These are phyloP conservation scores for Marchantia polymorpha DNA, from an alignment of 225 moss, liverwort and hornwort genomes.

Conservation along the genomic window DNA sequence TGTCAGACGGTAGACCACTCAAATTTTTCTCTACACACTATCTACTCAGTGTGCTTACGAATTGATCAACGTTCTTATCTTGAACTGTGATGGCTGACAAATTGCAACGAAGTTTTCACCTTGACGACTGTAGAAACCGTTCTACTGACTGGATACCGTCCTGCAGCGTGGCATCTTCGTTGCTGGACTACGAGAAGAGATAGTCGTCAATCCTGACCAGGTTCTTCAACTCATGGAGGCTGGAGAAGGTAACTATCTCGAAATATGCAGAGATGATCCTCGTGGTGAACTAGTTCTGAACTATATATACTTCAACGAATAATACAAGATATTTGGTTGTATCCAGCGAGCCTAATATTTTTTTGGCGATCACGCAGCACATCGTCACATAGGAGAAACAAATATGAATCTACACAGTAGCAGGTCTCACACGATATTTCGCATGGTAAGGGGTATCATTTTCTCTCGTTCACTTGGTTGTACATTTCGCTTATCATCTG, in stretches of 20 bases:
- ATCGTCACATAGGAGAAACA: slow-evolving; percentile 95
- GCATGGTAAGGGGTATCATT: slow-evolving; percentile 55
- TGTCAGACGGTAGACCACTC: too few species aligned
- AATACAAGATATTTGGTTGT: not conserved
- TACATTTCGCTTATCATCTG: not conserved
- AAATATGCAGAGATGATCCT: not conserved
- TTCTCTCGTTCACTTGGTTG: not conserved
- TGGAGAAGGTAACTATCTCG: slow-evolving; percentile 62
- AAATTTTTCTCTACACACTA: too few species aligned
- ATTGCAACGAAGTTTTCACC: too few species aligned
- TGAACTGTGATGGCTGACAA: too few species aligned
- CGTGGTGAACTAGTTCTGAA: not conserved
- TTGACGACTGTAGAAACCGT: too few species aligned
- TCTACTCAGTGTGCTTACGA: too few species aligned
- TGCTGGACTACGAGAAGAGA: slow-evolving; percentile 89
- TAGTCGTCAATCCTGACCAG: slow-evolving; percentile 81
- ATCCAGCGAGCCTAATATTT: not conserved
- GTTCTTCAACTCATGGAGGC: slow-evolving; percentile 70
- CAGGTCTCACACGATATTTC: slow-evolving; percentile 95
- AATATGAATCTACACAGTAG: slow-evolving; percentile 97
- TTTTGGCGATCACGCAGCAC: slow-evolving; percentile 24
- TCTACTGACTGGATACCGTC: too few species aligned
- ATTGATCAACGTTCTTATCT: too few species aligned
- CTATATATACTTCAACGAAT: not conserved
- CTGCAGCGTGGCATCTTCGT: slow-evolving; percentile 89